Evolutionary conservation across 2,329 filamentous ascomycete species (phyloP).

Genomic region (Penicillium italicum): DNA sequence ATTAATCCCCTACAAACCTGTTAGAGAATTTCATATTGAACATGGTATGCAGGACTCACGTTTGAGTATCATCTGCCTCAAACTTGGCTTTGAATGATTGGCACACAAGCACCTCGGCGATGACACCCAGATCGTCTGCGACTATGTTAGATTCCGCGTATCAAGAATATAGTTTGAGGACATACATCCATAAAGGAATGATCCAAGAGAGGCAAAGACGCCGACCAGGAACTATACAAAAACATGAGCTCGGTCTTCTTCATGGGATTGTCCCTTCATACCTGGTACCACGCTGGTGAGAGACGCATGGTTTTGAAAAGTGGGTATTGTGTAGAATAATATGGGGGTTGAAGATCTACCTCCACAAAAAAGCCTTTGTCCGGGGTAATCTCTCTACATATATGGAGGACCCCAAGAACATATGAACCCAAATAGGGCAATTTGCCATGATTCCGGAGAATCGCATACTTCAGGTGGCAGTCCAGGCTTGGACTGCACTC

Average conservation of each 20-base stretch:
- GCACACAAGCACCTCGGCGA: conserved; percentile 54
- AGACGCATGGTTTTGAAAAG: conserved; percentile 46
- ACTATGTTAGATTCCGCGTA: background rate
- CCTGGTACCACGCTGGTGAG: conserved; percentile 57
- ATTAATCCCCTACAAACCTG: conserved; percentile 56
- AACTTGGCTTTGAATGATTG: conserved; percentile 36
- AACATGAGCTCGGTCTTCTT: background rate
- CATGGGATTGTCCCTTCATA: conserved; percentile 25
- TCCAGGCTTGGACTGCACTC: background rate
- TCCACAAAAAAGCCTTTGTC: conserved; percentile 12
- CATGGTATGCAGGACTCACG: conserved; percentile 19
- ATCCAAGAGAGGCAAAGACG: conserved; percentile 58
- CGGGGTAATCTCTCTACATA: conserved; percentile 13
- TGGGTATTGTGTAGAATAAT: conserved; percentile 5
- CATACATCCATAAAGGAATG: conserved; percentile 54
- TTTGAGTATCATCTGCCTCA: conserved; percentile 28
- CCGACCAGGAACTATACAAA: conserved; percentile 52
- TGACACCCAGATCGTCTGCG: conserved; percentile 56
- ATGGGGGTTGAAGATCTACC: conserved; percentile 25
- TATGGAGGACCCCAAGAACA: conserved; percentile 1
- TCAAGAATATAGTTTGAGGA: background rate
- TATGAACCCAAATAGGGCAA: conserved; percentile 2
- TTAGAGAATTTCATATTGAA: background rate
- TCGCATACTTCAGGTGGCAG: background rate
- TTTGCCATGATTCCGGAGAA: conserved; percentile 2